Percentiles rank a stretch among this genome's conserved stretches.
phyloP scores from a whole-genome alignment of 495 filamentous ascomycete genomes.

The Oidiodendron maius region DNA sequence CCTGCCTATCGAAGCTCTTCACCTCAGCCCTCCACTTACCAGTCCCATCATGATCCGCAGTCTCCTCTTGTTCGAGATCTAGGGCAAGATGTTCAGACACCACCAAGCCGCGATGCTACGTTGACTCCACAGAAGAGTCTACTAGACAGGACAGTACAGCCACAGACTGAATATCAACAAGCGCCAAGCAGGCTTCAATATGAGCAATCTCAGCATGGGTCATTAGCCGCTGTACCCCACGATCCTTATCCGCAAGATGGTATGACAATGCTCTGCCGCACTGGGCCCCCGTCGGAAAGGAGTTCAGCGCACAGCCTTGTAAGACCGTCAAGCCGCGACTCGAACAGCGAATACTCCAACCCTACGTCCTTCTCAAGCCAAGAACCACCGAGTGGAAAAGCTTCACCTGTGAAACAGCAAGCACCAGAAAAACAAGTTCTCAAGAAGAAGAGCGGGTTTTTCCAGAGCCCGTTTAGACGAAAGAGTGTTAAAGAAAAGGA shows the following conservation, averaged over 20 bases:
- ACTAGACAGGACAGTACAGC: conserved; percentile 18
- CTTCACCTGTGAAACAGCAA: conserved; percentile 63
- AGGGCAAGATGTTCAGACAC: conserved; percentile 39
- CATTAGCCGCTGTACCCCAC: conserved; percentile 67
- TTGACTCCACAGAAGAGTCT: conserved; percentile 46
- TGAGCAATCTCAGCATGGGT: conserved; percentile 23
- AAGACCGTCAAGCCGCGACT: conserved; percentile 81
- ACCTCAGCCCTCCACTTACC: conserved; percentile 70
- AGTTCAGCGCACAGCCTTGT: conserved; percentile 69
- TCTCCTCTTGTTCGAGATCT: conserved; percentile 60
- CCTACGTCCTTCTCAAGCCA: conserved; percentile 87
- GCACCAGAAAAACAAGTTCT: conserved; percentile 60
- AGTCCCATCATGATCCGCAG: conserved; percentile 82
- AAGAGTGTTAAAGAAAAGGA: conserved; percentile 90
- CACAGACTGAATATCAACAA: conserved; percentile 17
- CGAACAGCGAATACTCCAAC: conserved; percentile 85
- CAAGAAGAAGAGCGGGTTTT: conserved; percentile 85
- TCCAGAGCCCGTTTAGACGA: conserved; percentile 89
- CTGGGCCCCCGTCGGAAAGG: conserved; percentile 76
- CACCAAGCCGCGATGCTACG: conserved; percentile 46
- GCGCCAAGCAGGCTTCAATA: conserved; percentile 13
- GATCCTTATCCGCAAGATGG: conserved; percentile 94
- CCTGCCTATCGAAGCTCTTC: conserved; percentile 91
- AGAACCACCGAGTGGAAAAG: conserved; percentile 58
- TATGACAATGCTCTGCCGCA: conserved; percentile 97